phyloP scores from a whole-genome alignment of 148 eudicot genomes.

The Simmondsia chinensis region DNA sequence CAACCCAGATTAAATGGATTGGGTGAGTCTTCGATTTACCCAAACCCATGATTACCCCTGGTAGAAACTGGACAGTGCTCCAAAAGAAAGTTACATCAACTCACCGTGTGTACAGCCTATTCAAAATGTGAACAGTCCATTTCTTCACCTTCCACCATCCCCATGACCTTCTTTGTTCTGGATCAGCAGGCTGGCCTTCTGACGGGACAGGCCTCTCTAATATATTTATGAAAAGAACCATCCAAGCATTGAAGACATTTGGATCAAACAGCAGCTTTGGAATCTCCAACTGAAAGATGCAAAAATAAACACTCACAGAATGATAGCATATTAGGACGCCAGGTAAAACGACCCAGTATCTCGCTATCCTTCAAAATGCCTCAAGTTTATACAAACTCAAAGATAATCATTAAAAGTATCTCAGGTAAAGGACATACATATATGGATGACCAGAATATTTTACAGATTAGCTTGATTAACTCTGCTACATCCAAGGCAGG shows the following conservation, averaged over 20 bases:
- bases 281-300: slow-evolving; percentile 71
- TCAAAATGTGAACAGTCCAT: slow-evolving; percentile 97
- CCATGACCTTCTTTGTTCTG: slow-evolving; percentile 89
- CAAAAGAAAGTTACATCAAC: slow-evolving; percentile 2
- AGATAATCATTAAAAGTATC: too few species aligned
- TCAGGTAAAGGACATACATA: slow-evolving; percentile 59
- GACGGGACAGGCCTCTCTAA: slow-evolving; percentile 95
- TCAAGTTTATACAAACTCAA: too few species aligned
- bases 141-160: slow-evolving; percentile 99
- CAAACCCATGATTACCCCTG: too few species aligned
- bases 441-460: slow-evolving; percentile 97
- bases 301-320: background rate
- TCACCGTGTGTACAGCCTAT: slow-evolving; percentile 88
- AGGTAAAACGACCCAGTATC: background rate
- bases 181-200: slow-evolving; percentile 93
- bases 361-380: background rate
- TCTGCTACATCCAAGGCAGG: slow-evolving; percentile 88
- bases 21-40: too few species aligned
- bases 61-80: too few species aligned
- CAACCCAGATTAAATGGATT: too few species aligned
- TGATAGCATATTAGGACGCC: background rate
- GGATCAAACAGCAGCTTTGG: slow-evolving; percentile 87
- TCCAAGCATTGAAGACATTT: slow-evolving; percentile 90
- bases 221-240: slow-evolving; percentile 77
- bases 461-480: slow-evolving; percentile 91